Conservation (phyloP, 352 stramenopile species). For the Globisporangium sylvaticum region DNA sequence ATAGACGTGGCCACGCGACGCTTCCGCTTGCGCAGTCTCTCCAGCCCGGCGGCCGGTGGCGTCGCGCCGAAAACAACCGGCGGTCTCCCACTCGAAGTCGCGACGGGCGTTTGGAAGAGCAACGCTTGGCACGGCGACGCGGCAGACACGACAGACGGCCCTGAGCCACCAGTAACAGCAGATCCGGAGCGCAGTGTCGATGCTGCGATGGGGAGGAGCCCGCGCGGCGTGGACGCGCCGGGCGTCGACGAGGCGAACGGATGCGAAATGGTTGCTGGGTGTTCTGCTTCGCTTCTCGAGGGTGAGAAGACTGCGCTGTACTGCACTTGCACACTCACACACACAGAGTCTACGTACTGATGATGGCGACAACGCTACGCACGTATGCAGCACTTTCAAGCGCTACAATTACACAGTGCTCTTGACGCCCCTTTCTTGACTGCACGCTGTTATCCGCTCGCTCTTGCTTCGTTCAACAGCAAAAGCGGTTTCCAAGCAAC, state of each 20-base stretch:
- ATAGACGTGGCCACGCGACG: slow-evolving; percentile 34
- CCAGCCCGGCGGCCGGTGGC: slow-evolving; percentile 5
- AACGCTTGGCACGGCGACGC: slow-evolving; percentile 9
- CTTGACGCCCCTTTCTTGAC: background rate
- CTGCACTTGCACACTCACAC: background rate
- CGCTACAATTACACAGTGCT: background rate
- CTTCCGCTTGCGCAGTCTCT: slow-evolving; percentile 34
- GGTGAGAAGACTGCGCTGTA: background rate
- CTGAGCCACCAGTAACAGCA: background rate
- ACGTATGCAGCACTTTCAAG: background rate
- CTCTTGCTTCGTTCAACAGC: background rate
- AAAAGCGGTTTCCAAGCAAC: background rate
- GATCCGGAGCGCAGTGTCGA: slow-evolving; percentile 3
- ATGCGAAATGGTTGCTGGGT: slow-evolving; percentile 9
- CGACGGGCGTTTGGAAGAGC: slow-evolving; percentile 16
- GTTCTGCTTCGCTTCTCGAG: slow-evolving; percentile 1
- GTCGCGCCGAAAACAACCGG: slow-evolving; percentile 2
- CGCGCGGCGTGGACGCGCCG: slow-evolving; percentile 12
- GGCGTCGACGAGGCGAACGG: slow-evolving; percentile 9
- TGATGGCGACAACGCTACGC: background rate
- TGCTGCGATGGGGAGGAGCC: background rate
- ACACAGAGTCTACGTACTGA: background rate
- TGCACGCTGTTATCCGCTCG: background rate
- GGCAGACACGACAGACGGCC: background rate
- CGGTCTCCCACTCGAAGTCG: slow-evolving; percentile 1